phyloP scores from a whole-genome alignment of 306 rosid genomes.

The Casuarina equisetifolia region DNA sequence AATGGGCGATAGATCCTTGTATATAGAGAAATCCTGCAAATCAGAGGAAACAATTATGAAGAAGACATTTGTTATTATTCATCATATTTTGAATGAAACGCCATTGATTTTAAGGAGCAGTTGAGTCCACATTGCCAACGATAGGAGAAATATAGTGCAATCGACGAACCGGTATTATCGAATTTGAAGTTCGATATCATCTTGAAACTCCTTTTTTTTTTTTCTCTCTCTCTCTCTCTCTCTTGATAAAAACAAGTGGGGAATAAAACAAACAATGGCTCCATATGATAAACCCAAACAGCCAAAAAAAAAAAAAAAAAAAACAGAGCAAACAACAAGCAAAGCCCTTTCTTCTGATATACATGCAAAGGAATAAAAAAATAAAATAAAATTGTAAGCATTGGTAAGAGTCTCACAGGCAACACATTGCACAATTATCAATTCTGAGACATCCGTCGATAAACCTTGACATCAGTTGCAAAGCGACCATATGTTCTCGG shows the following conservation, averaged over 20 bases:
- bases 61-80: background rate
- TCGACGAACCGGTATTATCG: background rate
- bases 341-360: background rate
- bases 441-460: background rate
- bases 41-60: slow-evolving; percentile 1
- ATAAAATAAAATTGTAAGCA: background rate
- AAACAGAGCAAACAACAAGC: background rate
- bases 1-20: slow-evolving; percentile 48
- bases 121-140: background rate
- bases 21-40: slow-evolving; percentile 62
- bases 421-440: background rate
- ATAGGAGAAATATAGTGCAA: too few relatives aligned
- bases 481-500: background rate
- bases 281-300: background rate
- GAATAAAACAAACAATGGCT: background rate
- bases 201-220: background rate
- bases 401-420: background rate
- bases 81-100: background rate
- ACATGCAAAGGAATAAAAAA: background rate
- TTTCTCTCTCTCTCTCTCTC: background rate
- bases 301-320: too few relatives aligned
- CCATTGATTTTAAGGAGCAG: background rate
- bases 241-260: background rate
- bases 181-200: background rate
- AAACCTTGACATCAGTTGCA: background rate